These are phyloP conservation scores for Malus hybrid DNA, from an alignment of 331 rosid genomes.

Conservation along the genomic window DNA sequence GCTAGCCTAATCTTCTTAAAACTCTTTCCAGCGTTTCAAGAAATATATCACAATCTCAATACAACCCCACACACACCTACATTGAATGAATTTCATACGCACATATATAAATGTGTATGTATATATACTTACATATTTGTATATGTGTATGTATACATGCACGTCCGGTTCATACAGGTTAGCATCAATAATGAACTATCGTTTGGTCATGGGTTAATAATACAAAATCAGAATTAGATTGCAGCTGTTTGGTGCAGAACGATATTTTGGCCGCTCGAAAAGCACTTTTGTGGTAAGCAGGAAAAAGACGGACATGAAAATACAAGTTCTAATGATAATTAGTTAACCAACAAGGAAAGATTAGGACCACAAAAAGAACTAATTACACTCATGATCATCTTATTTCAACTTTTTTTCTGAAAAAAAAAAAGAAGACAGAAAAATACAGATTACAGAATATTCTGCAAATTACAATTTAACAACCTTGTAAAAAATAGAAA, in stretches of 20 bases:
- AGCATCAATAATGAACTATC: background rate
- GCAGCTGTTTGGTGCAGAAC: slow-evolving; percentile 14
- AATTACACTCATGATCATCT: slow-evolving; percentile 52
- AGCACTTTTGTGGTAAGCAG: slow-evolving; percentile 16
- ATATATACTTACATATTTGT: background rate
- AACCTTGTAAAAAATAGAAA: background rate
- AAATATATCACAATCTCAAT: slow-evolving; percentile 30
- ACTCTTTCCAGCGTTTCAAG: slow-evolving; percentile 32
- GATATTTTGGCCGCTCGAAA: slow-evolving; percentile 18
- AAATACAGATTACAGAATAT: background rate
- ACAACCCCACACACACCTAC: slow-evolving; percentile 17
- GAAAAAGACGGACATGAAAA: slow-evolving; percentile 12
- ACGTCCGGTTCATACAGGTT: background rate
- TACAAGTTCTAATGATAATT: slow-evolving; percentile 13
- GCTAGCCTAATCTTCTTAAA: slow-evolving; percentile 30
- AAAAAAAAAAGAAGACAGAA: background rate
- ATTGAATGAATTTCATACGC: background rate
- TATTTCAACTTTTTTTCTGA: slow-evolving; percentile 42
- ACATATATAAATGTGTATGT: background rate
- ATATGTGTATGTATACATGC: background rate
- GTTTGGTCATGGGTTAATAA: slow-evolving; percentile 4
- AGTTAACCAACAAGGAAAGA: slow-evolving; percentile 25
- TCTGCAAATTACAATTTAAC: slow-evolving; percentile 1
- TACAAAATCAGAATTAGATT: background rate
- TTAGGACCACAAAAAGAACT: slow-evolving; percentile 36